These are phyloP conservation scores for Colletotrichum musicola DNA, from an alignment of 2,329 filamentous ascomycete species.

Conservation along the genomic window DNA sequence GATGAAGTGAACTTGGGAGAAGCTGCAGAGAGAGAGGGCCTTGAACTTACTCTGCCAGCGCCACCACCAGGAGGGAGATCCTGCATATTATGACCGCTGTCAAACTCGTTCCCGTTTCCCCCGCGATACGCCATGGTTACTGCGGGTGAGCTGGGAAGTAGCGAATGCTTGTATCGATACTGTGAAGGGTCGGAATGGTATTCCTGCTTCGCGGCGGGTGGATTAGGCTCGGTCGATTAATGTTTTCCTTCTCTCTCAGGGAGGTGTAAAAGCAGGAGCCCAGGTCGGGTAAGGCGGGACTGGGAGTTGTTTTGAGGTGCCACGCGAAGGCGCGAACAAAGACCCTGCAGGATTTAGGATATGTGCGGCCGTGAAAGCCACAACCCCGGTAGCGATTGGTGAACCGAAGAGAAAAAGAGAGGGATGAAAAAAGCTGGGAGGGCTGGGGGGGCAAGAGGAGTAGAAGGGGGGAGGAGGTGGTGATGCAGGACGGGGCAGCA, in stretches of 20 bases:
- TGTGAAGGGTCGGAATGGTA: slow-evolving; percentile 1
- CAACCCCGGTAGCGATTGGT: slow-evolving; percentile 37
- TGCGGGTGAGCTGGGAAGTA: slow-evolving; percentile 31
- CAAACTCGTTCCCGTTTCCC: slow-evolving; percentile 59
- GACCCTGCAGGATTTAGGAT: slow-evolving; percentile 28
- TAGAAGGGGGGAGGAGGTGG: slow-evolving; percentile 33
- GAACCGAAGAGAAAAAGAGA: slow-evolving; percentile 28
- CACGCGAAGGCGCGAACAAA: slow-evolving; percentile 30
- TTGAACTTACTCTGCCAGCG: slow-evolving; percentile 66
- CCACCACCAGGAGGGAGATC: slow-evolving; percentile 69
- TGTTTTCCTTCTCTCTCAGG: slow-evolving; percentile 12
- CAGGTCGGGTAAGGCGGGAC: slow-evolving; percentile 17
- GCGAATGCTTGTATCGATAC: slow-evolving; percentile 12
- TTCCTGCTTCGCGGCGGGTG: slow-evolving; percentile 4
- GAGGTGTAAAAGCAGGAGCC: slow-evolving; percentile 3
- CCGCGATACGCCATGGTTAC: slow-evolving; percentile 71
- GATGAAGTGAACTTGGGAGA: slow-evolving; percentile 12
- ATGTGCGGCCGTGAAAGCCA: slow-evolving; percentile 36
- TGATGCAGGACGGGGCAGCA: slow-evolving; percentile 37
- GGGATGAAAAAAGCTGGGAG: slow-evolving; percentile 26
- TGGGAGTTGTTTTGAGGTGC: slow-evolving; percentile 12
- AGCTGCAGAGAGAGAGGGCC: slow-evolving; percentile 31
- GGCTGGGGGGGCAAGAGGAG: slow-evolving; percentile 34
- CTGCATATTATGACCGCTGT: slow-evolving; percentile 74
- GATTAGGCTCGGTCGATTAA: slow-evolving; percentile 25